A percentile compares a stretch with the other conserved stretches of the same genome.
Evolutionary conservation across 1,284 basidiomycete genomes (phyloP).

Genomic region (Marasmius sp.): DNA sequence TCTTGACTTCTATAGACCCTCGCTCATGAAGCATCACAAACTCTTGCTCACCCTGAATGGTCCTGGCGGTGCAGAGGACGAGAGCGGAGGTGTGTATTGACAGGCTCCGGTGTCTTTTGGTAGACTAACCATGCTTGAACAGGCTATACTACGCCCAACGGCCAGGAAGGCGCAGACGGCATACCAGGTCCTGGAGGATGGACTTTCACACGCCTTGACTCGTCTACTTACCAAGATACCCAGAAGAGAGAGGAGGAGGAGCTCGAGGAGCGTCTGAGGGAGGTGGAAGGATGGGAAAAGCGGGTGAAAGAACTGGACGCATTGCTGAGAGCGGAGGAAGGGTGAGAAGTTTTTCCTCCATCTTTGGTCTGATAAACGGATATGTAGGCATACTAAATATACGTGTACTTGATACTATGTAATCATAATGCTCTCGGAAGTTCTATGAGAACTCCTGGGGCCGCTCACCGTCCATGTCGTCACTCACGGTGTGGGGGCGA

Average conservation of each 20-base stretch:
- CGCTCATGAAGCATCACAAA: slow-evolving; percentile 82
- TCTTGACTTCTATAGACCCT: slow-evolving; percentile 47
- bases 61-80: background rate
- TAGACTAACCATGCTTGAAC: too few species aligned
- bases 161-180: background rate
- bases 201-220: slow-evolving; percentile 63
- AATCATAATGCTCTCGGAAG: too few species aligned
- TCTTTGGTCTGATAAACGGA: background rate
- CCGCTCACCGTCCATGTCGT: too few species aligned
- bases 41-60: slow-evolving; percentile 66
- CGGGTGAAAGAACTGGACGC: slow-evolving; percentile 58
- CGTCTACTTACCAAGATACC: slow-evolving; percentile 58
- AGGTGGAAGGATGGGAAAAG: slow-evolving; percentile 68
- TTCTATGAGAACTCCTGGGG: too few species aligned
- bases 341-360: background rate
- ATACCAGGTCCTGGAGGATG: background rate
- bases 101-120: too few species aligned
- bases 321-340: slow-evolving; percentile 38
- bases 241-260: slow-evolving; percentile 45
- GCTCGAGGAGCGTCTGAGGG: slow-evolving; percentile 38
- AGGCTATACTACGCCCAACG: background rate
- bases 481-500: too few species aligned
- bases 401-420: too few species aligned
- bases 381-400: too few species aligned
- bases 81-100: background rate